A percentile compares a stretch with the other conserved stretches of the same genome.
Evolutionary conservation across 257 asterid genomes (phyloP).

Genomic region (Rubia yunnanensis): DNA sequence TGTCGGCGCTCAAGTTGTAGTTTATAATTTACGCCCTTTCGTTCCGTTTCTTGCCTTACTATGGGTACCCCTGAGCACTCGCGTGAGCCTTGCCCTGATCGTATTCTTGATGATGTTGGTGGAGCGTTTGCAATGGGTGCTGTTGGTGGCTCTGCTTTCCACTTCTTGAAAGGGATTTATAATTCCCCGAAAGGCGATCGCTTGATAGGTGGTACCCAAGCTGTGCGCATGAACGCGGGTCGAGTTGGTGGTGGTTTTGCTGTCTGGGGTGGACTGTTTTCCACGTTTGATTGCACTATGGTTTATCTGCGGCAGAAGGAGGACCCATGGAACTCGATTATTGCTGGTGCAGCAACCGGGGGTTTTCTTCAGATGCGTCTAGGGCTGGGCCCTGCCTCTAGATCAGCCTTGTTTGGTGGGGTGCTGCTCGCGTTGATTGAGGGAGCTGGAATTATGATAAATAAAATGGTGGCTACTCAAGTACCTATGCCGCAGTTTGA

Average conservation of each 20-base stretch:
- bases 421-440: slow-evolving; percentile 74
- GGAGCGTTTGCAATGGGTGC: slow-evolving; percentile 94
- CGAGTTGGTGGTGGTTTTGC: slow-evolving; percentile 98
- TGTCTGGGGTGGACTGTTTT: slow-evolving; percentile 92
- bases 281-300: slow-evolving; percentile 86
- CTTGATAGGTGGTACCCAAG: slow-evolving; percentile 62
- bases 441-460: slow-evolving; percentile 81
- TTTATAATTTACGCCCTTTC: too few relatives aligned
- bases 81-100: slow-evolving; percentile 92
- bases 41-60: not conserved
- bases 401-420: slow-evolving; percentile 74
- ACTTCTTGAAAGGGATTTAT: slow-evolving; percentile 71
- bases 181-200: slow-evolving; percentile 89
- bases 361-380: slow-evolving; percentile 85
- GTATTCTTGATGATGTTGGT: slow-evolving; percentile 81
- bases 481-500: slow-evolving; percentile 32
- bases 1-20: not conserved
- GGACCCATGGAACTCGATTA: slow-evolving; percentile 89
- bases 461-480: slow-evolving; percentile 50
- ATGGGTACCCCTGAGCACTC: slow-evolving; percentile 90
- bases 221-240: slow-evolving; percentile 92
- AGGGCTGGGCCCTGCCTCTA: slow-evolving; percentile 64
- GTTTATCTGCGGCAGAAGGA: slow-evolving; percentile 78
- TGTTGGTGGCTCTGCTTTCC: slow-evolving; percentile 77
- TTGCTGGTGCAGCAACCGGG: slow-evolving; percentile 94